Conservation (phyloP, 1,284 basidiomycete genomes). For the Singerocomus inundabilis region DNA sequence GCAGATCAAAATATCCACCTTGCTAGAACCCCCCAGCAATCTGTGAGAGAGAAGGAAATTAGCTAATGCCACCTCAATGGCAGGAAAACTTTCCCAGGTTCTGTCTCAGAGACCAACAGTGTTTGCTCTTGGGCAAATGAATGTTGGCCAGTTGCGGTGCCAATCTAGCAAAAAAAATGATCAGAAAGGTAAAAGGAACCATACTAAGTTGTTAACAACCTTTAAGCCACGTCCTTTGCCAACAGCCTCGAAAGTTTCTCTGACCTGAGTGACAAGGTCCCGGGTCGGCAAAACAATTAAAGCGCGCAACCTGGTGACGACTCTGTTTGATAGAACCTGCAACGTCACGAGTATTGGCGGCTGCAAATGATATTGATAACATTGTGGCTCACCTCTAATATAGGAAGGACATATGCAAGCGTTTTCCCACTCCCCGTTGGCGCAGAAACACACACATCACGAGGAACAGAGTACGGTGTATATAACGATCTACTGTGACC, state of each 20-base stretch:
- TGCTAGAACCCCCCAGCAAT: constrained; percentile 74
- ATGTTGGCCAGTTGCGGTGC: constrained; percentile 79
- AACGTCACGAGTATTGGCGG: not conserved
- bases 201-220: constrained; percentile 42
- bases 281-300: constrained; percentile 92
- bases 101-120: constrained; percentile 60
- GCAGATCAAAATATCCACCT: constrained; percentile 91
- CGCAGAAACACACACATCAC: constrained; percentile 94
- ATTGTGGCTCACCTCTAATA: constrained; percentile 68
- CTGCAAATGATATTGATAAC: not conserved
- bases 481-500: constrained; percentile 54
- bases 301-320: constrained; percentile 86
- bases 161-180: constrained; percentile 54
- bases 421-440: constrained; percentile 98
- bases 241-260: constrained; percentile 86
- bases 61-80: not conserved
- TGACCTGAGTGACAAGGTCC: constrained; percentile 92
- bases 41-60: constrained; percentile 35
- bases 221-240: constrained; percentile 85
- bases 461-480: constrained; percentile 65
- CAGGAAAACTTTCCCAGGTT: constrained; percentile 40
- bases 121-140: constrained; percentile 82
- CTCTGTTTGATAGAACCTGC: constrained; percentile 68
- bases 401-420: constrained; percentile 89
- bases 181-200: constrained; percentile 4